phyloP scores from a whole-genome alignment of 768 basidiomycete species.

The Pulveroboletus sp. region DNA sequence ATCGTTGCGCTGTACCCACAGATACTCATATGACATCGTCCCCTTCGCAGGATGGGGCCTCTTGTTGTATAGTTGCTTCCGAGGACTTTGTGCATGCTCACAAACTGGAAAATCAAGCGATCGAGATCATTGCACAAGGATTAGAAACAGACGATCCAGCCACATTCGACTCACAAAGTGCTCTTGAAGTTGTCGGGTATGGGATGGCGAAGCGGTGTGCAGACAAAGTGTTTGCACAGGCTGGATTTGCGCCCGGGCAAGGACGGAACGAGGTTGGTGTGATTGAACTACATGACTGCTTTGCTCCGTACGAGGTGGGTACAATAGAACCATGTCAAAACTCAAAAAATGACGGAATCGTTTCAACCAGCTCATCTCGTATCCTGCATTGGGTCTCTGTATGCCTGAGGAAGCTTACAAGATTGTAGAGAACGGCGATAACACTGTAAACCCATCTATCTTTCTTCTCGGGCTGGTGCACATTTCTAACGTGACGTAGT shows the following conservation, averaged over 20 bases:
- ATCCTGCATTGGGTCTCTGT: conserved; percentile 73
- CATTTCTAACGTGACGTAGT: no score
- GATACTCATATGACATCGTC: not conserved
- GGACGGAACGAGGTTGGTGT: conserved; percentile 72
- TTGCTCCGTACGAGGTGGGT: conserved; percentile 61
- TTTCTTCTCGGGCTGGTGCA: no score
- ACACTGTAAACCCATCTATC: conserved; percentile 52
- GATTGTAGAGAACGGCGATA: conserved; percentile 70
- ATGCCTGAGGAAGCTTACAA: conserved; percentile 60
- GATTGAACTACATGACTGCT: conserved; percentile 81
- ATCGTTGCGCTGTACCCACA: not conserved
- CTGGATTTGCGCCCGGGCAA: conserved; percentile 58
- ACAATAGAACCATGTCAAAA: not conserved
- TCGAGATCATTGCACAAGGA: conserved; percentile 67
- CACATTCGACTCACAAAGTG: conserved; percentile 59
- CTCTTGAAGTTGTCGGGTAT: conserved; percentile 75
- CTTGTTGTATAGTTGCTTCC: conserved; percentile 71
- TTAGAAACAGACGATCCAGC: conserved; percentile 60
- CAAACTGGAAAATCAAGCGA: conserved; percentile 76
- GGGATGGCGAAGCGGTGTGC: conserved; percentile 66
- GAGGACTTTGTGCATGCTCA: conserved; percentile 72
- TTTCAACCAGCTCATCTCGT: conserved; percentile 65
- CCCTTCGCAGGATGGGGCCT: conserved; percentile 48
- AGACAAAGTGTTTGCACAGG: conserved; percentile 62
- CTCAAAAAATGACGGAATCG: not conserved